phyloP scores from a whole-genome alignment of 352 stramenopile species.

The Phytopythium delawarense region DNA sequence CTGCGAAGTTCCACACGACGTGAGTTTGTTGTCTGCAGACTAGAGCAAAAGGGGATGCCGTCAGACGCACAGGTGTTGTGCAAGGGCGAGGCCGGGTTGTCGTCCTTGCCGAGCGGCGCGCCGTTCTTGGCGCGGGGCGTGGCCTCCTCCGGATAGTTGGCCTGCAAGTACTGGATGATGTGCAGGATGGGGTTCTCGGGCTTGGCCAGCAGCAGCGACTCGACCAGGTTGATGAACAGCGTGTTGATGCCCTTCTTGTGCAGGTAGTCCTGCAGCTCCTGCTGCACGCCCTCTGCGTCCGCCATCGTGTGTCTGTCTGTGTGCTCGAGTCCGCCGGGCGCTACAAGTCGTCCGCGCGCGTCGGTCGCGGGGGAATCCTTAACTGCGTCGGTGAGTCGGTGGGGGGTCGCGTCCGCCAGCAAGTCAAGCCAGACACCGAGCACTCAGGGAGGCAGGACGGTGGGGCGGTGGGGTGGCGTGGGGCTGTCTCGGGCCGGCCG shows the following conservation, averaged over 20 bases:
- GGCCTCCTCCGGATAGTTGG: conserved; percentile 85
- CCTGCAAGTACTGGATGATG: conserved; percentile 88
- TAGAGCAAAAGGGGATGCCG: neutral
- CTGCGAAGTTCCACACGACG: conserved; percentile 9
- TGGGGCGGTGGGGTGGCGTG: neutral
- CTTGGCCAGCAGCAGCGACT: conserved; percentile 87
- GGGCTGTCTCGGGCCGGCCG: neutral
- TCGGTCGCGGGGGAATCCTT: neutral
- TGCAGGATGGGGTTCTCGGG: conserved; percentile 86
- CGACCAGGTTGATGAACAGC: conserved; percentile 90
- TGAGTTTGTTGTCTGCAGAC: neutral
- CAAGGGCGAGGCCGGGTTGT: conserved; percentile 37
- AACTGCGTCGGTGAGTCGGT: neutral
- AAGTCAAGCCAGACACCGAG: neutral
- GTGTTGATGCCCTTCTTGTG: conserved; percentile 92
- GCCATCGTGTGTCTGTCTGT: conserved; percentile 33
- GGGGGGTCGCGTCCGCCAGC: neutral
- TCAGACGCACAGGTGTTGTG: conserved; percentile 22
- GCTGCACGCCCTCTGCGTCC: conserved; percentile 84
- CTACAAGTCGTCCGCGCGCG: neutral
- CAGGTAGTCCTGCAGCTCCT: conserved; percentile 90
- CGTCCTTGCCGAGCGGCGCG: conserved; percentile 24
- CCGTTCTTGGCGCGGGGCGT: conserved; percentile 36
- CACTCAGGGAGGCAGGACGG: neutral
- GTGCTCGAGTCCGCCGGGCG: neutral